Evolutionary conservation across 1,284 basidiomycete genomes (phyloP).

Genomic region (Cutaneotrichosporon arboriforme): DNA sequence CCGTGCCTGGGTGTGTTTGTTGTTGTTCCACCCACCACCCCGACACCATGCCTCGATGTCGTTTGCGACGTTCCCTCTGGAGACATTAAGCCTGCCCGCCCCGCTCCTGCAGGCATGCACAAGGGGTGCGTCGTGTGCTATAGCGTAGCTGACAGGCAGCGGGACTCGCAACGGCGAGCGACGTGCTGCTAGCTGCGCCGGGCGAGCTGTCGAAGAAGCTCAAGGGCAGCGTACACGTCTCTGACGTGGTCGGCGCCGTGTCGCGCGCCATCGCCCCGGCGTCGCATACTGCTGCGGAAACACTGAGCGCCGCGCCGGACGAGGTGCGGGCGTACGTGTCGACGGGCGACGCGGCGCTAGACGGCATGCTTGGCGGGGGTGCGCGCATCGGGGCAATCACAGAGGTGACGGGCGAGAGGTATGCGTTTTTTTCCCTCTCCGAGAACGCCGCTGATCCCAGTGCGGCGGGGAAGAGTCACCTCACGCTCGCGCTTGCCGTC

Average conservation of each 20-base stretch:
- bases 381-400: slow-evolving; percentile 69
- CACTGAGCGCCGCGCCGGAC: slow-evolving; percentile 14
- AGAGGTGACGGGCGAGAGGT: slow-evolving; percentile 85
- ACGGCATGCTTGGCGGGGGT: slow-evolving; percentile 66
- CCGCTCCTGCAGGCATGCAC: slow-evolving; percentile 25
- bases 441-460: slow-evolving; percentile 55
- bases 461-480: slow-evolving; percentile 79
- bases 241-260: slow-evolving; percentile 22
- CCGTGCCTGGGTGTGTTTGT: not conserved
- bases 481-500: slow-evolving; percentile 71
- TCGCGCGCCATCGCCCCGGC: slow-evolving; percentile 26
- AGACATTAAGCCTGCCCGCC: slow-evolving; percentile 25
- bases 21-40: slow-evolving; percentile 1
- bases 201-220: slow-evolving; percentile 36
- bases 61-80: slow-evolving; percentile 34
- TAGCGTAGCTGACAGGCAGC: slow-evolving; percentile 20
- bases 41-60: slow-evolving; percentile 26
- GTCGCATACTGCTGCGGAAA: slow-evolving; percentile 13
- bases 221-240: slow-evolving; percentile 16
- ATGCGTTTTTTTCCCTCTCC: too few species aligned
- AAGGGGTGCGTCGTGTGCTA: slow-evolving; percentile 23
- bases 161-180: slow-evolving; percentile 31
- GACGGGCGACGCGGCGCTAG: slow-evolving; percentile 64
- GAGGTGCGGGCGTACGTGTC: slow-evolving; percentile 38
- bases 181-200: slow-evolving; percentile 39